Conservation (phyloP, 805 yeast species). For the Lachancea sp. region DNA sequence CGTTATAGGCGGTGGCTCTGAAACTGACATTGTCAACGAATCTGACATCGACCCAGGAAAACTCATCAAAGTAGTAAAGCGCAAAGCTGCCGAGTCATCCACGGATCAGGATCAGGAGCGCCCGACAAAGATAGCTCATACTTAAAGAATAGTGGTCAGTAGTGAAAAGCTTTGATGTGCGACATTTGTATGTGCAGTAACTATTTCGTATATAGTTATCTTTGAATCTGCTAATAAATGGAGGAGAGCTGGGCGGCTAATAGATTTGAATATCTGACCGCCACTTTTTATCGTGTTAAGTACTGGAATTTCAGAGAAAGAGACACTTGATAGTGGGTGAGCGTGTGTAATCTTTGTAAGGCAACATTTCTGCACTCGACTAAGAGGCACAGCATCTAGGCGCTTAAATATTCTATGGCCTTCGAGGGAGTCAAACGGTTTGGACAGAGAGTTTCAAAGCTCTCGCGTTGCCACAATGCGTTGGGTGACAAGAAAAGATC, state of each 20-base stretch:
- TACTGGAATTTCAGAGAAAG: no score
- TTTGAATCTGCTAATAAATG: not conserved
- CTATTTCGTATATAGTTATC: not conserved
- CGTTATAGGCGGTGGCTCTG: constrained; percentile 50
- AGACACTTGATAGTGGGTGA: no score
- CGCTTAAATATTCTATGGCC: constrained; percentile 5
- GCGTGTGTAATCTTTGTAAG: no score
- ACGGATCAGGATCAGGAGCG: not conserved
- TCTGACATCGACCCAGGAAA: constrained; percentile 12
- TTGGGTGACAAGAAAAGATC: not conserved
- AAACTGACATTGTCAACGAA: constrained; percentile 28
- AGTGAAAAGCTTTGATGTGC: no score
- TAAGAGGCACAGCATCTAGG: no score
- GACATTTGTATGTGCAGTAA: no score
- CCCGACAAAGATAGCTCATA: not conserved
- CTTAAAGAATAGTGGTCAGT: not conserved
- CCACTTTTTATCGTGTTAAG: no score
- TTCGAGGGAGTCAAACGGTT: constrained; percentile 3
- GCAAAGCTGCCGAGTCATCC: not conserved
- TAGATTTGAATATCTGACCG: not conserved
- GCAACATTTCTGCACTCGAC: no score
- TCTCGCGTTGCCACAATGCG: not conserved
- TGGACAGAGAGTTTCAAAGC: constrained; percentile 3
- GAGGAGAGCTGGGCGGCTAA: not conserved
- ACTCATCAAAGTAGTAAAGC: constrained; percentile 23